These are phyloP conservation scores for Cryphonectria japonica DNA, from an alignment of 2,329 filamentous ascomycete genomes.

Conservation along the genomic window DNA sequence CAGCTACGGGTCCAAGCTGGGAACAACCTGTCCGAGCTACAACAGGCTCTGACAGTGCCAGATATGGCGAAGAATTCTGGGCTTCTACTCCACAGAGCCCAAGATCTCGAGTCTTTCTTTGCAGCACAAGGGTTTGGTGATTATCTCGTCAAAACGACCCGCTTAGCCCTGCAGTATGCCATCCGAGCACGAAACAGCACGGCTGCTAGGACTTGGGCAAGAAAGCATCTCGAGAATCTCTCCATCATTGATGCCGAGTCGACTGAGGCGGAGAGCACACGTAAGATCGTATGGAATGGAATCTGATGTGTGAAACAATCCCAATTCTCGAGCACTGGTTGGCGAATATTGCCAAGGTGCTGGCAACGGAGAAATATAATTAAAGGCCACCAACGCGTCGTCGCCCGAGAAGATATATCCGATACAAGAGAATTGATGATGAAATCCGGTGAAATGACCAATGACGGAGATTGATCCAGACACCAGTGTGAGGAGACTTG, in stretches of 20 bases:
- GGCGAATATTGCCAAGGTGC: neutral
- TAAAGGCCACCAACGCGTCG: no score
- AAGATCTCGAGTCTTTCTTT: constrained; percentile 39
- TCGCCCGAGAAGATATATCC: no score
- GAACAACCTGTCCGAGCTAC: constrained; percentile 13
- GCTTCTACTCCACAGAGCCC: constrained; percentile 6
- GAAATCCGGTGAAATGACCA: no score
- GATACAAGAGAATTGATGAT: no score
- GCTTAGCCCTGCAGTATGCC: constrained; percentile 28
- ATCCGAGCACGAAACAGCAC: constrained; percentile 10
- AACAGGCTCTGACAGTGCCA: neutral
- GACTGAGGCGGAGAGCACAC: neutral
- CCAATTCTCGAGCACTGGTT: neutral
- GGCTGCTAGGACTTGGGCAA: constrained; percentile 17
- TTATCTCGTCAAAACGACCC: constrained; percentile 31
- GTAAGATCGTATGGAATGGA: neutral
- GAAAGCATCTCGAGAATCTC: constrained; percentile 15
- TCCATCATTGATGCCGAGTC: neutral
- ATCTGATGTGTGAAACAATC: neutral
- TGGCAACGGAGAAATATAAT: no score
- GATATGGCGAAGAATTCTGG: neutral
- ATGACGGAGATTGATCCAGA: no score
- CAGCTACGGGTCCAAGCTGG: constrained; percentile 7
- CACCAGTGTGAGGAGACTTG: no score
- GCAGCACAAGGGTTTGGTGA: constrained; percentile 29